Base-by-base conservation (phyloP, 2,329 filamentous ascomycete genomes). In the Colletotrichum abscissum region DNA sequence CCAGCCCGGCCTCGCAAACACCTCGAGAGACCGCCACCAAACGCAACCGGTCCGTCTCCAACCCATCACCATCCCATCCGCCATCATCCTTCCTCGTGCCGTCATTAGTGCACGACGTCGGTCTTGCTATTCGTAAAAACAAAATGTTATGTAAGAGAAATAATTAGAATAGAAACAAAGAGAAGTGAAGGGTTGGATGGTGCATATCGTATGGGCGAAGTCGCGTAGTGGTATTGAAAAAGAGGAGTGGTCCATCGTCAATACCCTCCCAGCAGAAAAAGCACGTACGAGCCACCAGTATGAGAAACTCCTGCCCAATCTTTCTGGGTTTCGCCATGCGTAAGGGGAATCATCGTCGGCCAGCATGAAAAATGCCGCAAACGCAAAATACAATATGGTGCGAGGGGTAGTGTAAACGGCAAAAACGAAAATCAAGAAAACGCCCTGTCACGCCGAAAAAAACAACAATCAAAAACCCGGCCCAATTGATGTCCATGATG, bases 321-420 rank as follows among this genome's bases (percentile, higher is more conserved):
- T 49, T 46, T 66, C 49, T 70, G 60, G 71, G 71, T 56, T 70
- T 73, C 67, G 71, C 71, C 71, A 73, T 73, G 71, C 71, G 67
- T 73, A 73, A 30, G 71, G 71, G 71, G 71, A 73, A 73, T 73
- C 71, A 73, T 73, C 28, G 62, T 73, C 67, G 62, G 67, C 67
- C 26, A 70, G 59, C 60, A 73, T 42, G 55, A 73, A 73, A 65
- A 26, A 64, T 73, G 67, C 56, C 70, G 70, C 70, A 70, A 65
- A 74, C 63, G 72, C 62, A 71, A 63, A 55, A 60, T 19, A 58
- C 59, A 59, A 24, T 16, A 33, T 59, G 56, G 69, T 57, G 74
- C 76, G 72, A 75, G 71, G 59, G 46, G 46, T 59, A 68, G 42
- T 57, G 57, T 24, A 9, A 66, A 74, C 60, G 58, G 65, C 59